Evolutionary conservation across 108 stramenopile genomes (phyloP).

Genomic region (Fistulifera solaris): DNA sequence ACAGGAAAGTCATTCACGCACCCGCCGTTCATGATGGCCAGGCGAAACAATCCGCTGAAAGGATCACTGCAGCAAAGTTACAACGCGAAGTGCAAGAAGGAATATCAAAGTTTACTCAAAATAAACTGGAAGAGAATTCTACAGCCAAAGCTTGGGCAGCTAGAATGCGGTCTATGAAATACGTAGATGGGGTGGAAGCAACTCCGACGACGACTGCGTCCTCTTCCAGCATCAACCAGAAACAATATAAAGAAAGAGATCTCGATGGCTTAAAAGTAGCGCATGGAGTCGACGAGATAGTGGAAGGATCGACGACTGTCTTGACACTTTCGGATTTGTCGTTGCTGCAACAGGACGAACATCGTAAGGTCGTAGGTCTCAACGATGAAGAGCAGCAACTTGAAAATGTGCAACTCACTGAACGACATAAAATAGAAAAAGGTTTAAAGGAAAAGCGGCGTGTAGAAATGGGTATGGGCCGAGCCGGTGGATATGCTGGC

Average conservation of each 20-base stretch:
- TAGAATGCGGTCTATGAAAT: no score
- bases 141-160: slow-evolving; percentile 8
- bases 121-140: slow-evolving; percentile 12
- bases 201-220: slow-evolving; percentile 21
- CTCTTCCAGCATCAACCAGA: slow-evolving; percentile 2
- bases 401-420: slow-evolving; percentile 52
- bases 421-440: slow-evolving; percentile 28
- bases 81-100: slow-evolving; percentile 40
- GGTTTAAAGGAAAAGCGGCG: slow-evolving; percentile 51
- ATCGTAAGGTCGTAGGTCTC: slow-evolving; percentile 27
- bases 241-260: slow-evolving; percentile 42
- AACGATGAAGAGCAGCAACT: slow-evolving; percentile 31
- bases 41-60: slow-evolving; percentile 24
- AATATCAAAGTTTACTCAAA: slow-evolving; percentile 19
- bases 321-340: slow-evolving; percentile 65
- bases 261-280: slow-evolving; percentile 60
- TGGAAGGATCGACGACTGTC: slow-evolving; percentile 49
- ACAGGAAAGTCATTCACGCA: slow-evolving; percentile 28
- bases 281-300: slow-evolving; percentile 46
- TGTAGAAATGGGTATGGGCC: slow-evolving; percentile 68
- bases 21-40: slow-evolving; percentile 43
- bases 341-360: slow-evolving; percentile 20
- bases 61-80: slow-evolving; percentile 48
- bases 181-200: no score
- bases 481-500: slow-evolving; percentile 84